Percentiles rank a stretch among this genome's conserved stretches.
Conservation (phyloP, 2,329 filamentous ascomycete species). For the Sporothrix protearum region DNA sequence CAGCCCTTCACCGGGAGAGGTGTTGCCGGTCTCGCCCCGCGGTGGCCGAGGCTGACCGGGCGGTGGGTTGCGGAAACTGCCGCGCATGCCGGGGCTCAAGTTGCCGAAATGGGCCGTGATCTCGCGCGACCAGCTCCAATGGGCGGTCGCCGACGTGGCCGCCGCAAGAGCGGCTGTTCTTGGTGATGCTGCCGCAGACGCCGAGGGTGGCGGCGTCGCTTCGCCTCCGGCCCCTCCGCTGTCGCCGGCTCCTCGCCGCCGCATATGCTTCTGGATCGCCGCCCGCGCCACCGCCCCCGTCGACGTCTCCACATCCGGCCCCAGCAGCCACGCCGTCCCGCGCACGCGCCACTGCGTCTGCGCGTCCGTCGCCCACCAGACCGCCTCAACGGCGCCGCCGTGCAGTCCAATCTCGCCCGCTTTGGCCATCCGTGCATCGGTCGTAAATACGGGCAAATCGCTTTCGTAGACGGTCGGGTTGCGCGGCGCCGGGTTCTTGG, state of each 20-base stretch:
- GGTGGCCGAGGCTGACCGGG: slow-evolving; percentile 60
- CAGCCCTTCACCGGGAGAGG: slow-evolving; percentile 33
- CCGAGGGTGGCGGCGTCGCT: no score
- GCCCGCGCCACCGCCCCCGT: slow-evolving; percentile 68
- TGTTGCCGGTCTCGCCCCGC: slow-evolving; percentile 40
- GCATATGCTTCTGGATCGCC: slow-evolving; percentile 56
- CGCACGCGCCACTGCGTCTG: slow-evolving; percentile 81
- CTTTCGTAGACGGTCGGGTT: slow-evolving; percentile 69
- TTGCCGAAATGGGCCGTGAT: slow-evolving; percentile 89
- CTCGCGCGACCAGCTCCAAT: slow-evolving; percentile 76
- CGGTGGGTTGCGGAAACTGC: slow-evolving; percentile 68
- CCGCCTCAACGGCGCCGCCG: slow-evolving; percentile 66
- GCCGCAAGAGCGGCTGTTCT: not conserved
- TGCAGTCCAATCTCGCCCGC: slow-evolving; percentile 65
- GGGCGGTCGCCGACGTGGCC: not conserved
- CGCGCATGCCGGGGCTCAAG: slow-evolving; percentile 73
- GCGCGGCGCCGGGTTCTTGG: slow-evolving; percentile 65
- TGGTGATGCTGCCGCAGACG: not conserved
- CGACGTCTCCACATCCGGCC: slow-evolving; percentile 53
- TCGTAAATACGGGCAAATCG: slow-evolving; percentile 80
- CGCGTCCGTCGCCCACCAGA: slow-evolving; percentile 76
- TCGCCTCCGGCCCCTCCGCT: not conserved
- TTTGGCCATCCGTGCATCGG: slow-evolving; percentile 85
- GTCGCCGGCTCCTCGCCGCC: slow-evolving; percentile 31
- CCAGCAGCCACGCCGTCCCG: slow-evolving; percentile 72